These are phyloP conservation scores for Firmiana major DNA, from an alignment of 345 rosid genomes.

Conservation along the genomic window DNA sequence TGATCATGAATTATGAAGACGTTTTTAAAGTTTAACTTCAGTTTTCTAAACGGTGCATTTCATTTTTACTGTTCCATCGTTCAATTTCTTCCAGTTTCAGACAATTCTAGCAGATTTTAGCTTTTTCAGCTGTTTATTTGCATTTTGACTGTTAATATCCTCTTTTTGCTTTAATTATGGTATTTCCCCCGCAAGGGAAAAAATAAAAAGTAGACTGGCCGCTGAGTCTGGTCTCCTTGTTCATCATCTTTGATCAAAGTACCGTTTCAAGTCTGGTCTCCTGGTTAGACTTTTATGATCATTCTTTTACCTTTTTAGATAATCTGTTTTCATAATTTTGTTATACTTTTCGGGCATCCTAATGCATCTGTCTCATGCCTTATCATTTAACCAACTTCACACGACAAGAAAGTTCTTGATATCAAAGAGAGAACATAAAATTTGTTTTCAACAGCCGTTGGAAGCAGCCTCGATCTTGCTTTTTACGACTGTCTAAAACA, in stretches of 20 bases:
- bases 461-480: background rate
- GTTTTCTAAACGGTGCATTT: background rate
- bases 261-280: background rate
- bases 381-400: too few species aligned
- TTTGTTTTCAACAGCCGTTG: background rate
- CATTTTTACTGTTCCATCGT: constrained; percentile 1
- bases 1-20: background rate
- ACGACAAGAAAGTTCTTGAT: too few species aligned
- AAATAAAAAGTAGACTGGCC: constrained; percentile 8
- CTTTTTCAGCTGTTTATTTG: background rate
- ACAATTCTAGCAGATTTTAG: background rate
- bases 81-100: background rate
- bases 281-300: background rate
- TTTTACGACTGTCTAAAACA: background rate
- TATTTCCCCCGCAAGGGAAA: background rate
- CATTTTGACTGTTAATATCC: background rate
- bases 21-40: background rate
- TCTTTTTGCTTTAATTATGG: background rate
- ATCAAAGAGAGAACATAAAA: background rate
- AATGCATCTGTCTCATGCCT: background rate
- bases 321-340: background rate
- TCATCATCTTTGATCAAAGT: constrained; percentile 4
- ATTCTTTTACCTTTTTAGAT: background rate
- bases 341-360: background rate
- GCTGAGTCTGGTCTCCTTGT: constrained; percentile 12